Evolutionary conservation across 2,329 filamentous ascomycete genomes (phyloP).

Genomic region (Taxawa tesnikishii): DNA sequence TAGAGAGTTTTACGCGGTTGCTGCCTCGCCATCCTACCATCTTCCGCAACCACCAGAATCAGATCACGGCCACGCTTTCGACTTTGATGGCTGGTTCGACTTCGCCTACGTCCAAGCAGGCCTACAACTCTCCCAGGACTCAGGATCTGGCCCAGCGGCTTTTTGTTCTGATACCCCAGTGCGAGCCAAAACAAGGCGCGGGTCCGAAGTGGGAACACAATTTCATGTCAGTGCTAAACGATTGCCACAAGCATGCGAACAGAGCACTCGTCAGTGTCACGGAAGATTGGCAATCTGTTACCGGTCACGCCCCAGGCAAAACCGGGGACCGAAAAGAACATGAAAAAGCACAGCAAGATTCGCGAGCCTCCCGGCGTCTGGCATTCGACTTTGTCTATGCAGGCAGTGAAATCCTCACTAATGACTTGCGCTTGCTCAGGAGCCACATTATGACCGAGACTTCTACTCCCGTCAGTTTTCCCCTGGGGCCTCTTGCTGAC

Average conservation of each 20-base stretch:
- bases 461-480: constrained; percentile 51
- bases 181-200: constrained; percentile 66
- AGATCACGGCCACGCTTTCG: constrained; percentile 51
- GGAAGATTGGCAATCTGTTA: constrained; percentile 67
- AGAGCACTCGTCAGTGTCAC: constrained; percentile 65
- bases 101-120: background rate
- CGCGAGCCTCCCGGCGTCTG: constrained; percentile 2
- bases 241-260: constrained; percentile 60
- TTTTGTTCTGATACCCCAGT: constrained; percentile 59
- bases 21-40: constrained; percentile 73
- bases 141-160: constrained; percentile 5
- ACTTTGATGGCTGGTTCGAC: constrained; percentile 33
- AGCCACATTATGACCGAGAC: constrained; percentile 54
- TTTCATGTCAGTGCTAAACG: constrained; percentile 47
- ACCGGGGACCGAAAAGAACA: constrained; percentile 1
- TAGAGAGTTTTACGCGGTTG: constrained; percentile 59
- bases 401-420: constrained; percentile 57
- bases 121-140: background rate
- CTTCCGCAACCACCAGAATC: constrained; percentile 61
- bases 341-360: background rate
- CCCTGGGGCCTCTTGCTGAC: constrained; percentile 56
- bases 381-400: constrained; percentile 38
- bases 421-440: constrained; percentile 53
- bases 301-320: constrained; percentile 5
- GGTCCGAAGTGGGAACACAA: constrained; percentile 67